Evolutionary conservation across 2,329 filamentous ascomycete species (phyloP), one percentile per base, ranked within the genome.

Genomic region (Hypoxylon sp.): DNA sequence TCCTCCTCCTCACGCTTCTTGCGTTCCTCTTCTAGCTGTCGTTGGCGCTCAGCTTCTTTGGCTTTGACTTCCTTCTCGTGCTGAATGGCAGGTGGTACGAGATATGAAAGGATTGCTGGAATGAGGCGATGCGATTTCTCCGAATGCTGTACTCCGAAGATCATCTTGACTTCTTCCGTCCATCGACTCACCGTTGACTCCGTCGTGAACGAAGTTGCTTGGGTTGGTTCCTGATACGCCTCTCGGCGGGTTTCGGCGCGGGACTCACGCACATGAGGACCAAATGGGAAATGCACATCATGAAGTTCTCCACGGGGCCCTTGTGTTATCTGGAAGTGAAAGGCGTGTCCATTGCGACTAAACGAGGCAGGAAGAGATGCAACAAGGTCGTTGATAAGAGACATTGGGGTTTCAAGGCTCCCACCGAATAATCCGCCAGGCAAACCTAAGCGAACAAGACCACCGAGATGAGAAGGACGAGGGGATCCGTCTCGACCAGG

Each of bases 141-240:
- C 2, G 87, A 76, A 55, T 90, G 86, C 51, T 81, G 84, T 21
- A 83, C 80, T 25, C 92, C 91, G 78, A 96, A 98, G 0, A 98
- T 85, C 77, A 99, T 89, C 68, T 91, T 90, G 7, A 94, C 90
- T 78, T 98, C 96, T 75, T 97, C 93, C 75, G 92, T 88, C 90
- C 96, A 99, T 66, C 96, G 90, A 56, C 86, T 85, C 59, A 86
- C 83, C 0, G 96, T 98, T 7, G 87, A 84, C 37, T 88, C 87
- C 7, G 93, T 84, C 19, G 85, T 81, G 77, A 98, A 98, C 2
- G 88, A 83, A 25, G 94, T 90, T 11, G 93, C 91, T 71, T 91
- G 90, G n/a, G 87, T 83, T 11, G 91, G 91, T 61, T 92, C 90
- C 73, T 85, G 80, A 69, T 81, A 77, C 37, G 79, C 71, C 21